These are phyloP conservation scores for Podospora fimiseda DNA, from an alignment of 495 filamentous ascomycete species.

Conservation along the genomic window DNA sequence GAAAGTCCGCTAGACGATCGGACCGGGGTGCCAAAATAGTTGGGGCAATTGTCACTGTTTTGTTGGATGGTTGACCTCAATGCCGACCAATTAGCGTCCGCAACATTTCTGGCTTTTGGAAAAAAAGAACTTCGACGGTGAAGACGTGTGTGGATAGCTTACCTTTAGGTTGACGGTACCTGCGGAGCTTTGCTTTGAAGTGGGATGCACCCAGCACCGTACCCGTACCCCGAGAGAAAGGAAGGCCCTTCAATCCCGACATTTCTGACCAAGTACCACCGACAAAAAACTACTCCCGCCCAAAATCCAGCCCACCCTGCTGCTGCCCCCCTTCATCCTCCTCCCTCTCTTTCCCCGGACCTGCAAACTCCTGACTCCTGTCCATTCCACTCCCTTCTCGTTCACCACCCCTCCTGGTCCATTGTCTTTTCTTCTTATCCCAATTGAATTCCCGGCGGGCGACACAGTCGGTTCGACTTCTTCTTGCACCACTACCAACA, in stretches of 20 bases:
- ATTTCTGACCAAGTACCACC: constrained; percentile 6
- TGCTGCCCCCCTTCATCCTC: constrained; percentile 9
- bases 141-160: too few relatives aligned
- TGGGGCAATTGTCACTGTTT: constrained; percentile 26
- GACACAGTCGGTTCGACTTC: constrained; percentile 3
- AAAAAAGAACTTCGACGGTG: constrained; percentile 4
- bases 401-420: neutral
- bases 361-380: neutral
- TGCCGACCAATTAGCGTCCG: constrained; percentile 22
- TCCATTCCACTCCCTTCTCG: neutral
- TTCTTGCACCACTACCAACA: neutral
- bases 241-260: too few relatives aligned
- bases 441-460: constrained; percentile 7
- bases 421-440: constrained; percentile 3
- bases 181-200: too few relatives aligned
- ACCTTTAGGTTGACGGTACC: too few relatives aligned
- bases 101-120: constrained; percentile 18
- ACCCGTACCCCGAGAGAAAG: neutral
- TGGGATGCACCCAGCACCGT: too few relatives aligned
- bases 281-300: constrained; percentile 24
- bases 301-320: constrained; percentile 14
- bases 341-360: constrained; percentile 7
- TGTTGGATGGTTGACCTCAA: constrained; percentile 31
- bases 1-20: constrained; percentile 26
- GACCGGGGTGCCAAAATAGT: constrained; percentile 32